Base-by-base conservation (phyloP, 176 grass and related monocot genomes). In the Triticum dicoccoides region DNA sequence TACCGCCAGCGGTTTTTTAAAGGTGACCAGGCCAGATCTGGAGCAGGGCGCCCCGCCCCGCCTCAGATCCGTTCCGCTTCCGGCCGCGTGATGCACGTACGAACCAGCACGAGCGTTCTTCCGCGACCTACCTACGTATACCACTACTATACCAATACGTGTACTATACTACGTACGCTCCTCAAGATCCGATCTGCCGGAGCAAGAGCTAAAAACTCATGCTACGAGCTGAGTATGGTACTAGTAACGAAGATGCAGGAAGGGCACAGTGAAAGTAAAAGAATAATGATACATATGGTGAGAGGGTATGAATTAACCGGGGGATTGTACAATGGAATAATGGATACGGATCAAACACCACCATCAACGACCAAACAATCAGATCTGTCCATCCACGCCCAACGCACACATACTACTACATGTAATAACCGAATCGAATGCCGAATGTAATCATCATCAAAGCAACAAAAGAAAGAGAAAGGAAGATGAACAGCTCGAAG, bases 321-420 rank as follows among this genome's bases (percentile, higher is more conserved):
- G 11, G 14, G 73, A 76, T 76, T 52, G 47, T 76, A 76, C 73
- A 76, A 76, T 76, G 73, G 73, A 30, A 76, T 30, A 30, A 76
- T 30, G 73, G 73, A 76, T 3, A 21, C 1, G 54, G 54, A 58
- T 20, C 54, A n/a, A 49, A 47, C 23, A 47, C n/a, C 72, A 49
- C 72, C 71, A 24, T 0, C 15, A 38, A 69, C 84, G 65, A 62
- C 82, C 33, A 11, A 84, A 47, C 61, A 62, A 90, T 84, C 77
- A 81, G 84, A 91, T 87, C 81, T 91, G 89, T 87, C 85, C 89
- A 87, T 81, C 81, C 89, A 80, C 29, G 72, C 79, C 75, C 23
- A 83, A 83, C 84, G 68, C 62, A 56, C 44, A 8, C 37, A 38
- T 8, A 38, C 37, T 91, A 87, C 81, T 54, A 54, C 51, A 30